A percentile compares a stretch with the other conserved stretches of the same genome.
These are phyloP conservation scores for Suillus subaureus DNA, from an alignment of 768 basidiomycete genomes.

Conservation along the genomic window DNA sequence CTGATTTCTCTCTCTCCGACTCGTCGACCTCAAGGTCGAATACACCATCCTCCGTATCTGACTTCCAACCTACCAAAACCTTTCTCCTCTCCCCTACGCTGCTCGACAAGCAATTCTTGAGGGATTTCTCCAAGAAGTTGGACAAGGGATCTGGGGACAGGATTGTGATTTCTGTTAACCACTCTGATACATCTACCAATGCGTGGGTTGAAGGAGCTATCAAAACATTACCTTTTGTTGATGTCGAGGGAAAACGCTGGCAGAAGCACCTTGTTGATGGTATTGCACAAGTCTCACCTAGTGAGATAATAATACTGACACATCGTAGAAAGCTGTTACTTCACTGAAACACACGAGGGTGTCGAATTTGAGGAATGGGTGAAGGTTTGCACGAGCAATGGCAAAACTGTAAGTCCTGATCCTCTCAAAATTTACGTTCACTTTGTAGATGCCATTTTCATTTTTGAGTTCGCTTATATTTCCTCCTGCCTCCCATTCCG, in stretches of 20 bases:
- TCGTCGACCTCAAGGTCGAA: conserved; percentile 23
- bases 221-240: not conserved
- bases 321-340: conserved; percentile 1
- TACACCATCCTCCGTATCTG: conserved; percentile 25
- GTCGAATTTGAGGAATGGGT: conserved; percentile 2
- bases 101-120: conserved; percentile 16
- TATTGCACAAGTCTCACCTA: not conserved
- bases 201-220: not conserved
- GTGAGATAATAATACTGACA: not conserved
- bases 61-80: conserved; percentile 20
- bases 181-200: conserved; percentile 1
- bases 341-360: not conserved
- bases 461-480: not conserved
- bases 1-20: conserved; percentile 18
- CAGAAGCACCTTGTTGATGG: not conserved
- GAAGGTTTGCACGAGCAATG: not conserved
- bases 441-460: not conserved
- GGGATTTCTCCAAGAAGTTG: conserved; percentile 21
- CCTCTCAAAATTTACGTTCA: not conserved
- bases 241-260: not conserved
- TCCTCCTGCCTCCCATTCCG: not conserved
- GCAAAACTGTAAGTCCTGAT: not conserved
- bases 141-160: conserved; percentile 32
- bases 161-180: conserved; percentile 25
- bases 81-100: conserved; percentile 28